A percentile compares a stretch with the other conserved stretches of the same genome.
Evolutionary conservation across 192 early-diverging fungal genomes (phyloP).

Genomic region (Podila minutissima): DNA sequence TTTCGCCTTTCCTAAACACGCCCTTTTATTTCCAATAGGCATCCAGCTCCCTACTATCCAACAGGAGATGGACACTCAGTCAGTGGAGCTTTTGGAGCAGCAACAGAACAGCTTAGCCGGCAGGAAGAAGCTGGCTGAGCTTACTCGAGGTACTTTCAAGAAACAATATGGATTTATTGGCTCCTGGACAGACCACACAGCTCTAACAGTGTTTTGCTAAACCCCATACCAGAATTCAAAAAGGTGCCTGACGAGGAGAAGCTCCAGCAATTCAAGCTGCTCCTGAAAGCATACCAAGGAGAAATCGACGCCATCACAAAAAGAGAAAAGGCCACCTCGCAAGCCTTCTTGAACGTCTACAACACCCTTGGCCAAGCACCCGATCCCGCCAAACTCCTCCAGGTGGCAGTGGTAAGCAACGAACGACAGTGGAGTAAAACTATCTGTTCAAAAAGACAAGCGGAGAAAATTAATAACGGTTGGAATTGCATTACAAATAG

Average conservation of each 20-base stretch:
- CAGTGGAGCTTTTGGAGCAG: conserved; percentile 83
- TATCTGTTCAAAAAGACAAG: background rate
- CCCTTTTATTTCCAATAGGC: conserved; percentile 36
- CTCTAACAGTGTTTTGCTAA: background rate
- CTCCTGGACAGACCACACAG: no score
- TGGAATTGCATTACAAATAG: conserved; percentile 18
- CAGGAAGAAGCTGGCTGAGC: conserved; percentile 86
- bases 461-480: background rate
- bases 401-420: conserved; percentile 60
- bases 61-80: conserved; percentile 77
- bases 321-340: conserved; percentile 85
- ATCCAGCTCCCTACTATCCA: conserved; percentile 77
- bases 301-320: conserved; percentile 93
- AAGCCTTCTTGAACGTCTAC: conserved; percentile 84
- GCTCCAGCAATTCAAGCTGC: conserved; percentile 76
- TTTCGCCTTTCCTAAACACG: background rate
- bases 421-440: background rate
- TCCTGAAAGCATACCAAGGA: conserved; percentile 88
- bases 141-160: conserved; percentile 75
- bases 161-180: background rate
- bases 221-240: conserved; percentile 71
- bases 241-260: conserved; percentile 82
- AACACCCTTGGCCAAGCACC: conserved; percentile 83
- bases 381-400: conserved; percentile 81
- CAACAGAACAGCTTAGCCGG: conserved; percentile 81